Conservation (phyloP, 2,329 filamentous ascomycete species). For the Claviceps fusiformis region DNA sequence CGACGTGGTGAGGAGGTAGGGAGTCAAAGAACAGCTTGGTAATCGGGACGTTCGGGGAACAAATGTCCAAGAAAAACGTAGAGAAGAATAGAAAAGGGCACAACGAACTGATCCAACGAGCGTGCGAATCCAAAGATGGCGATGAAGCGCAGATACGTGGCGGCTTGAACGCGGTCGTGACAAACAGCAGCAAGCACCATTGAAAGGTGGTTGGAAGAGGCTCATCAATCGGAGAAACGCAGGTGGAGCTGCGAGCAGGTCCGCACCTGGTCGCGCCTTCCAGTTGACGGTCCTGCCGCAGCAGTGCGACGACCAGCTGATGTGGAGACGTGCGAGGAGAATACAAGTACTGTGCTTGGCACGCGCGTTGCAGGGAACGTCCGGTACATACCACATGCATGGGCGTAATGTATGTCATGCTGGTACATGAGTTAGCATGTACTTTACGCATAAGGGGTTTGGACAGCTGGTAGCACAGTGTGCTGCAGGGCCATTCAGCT, state of each 20-base stretch:
- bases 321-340: conserved; percentile 2
- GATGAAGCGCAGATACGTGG: conserved; percentile 12
- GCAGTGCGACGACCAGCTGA: background rate
- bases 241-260: conserved; percentile 6
- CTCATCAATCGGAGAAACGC: conserved; percentile 5
- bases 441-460: background rate
- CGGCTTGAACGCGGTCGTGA: conserved; percentile 1
- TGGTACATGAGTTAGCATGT: no score
- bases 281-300: background rate
- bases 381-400: no score
- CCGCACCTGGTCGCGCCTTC: background rate
- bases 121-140: conserved; percentile 12
- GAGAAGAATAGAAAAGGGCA: conserved; percentile 8
- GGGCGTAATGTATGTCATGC: no score
- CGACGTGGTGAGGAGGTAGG: background rate
- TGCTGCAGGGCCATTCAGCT: background rate
- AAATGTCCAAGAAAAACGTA: conserved; percentile 7
- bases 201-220: conserved; percentile 5
- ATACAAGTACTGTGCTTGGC: background rate
- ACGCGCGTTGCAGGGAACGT: no score
- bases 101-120: conserved; percentile 23
- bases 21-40: conserved; percentile 5
- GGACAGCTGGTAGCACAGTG: background rate
- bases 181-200: conserved; percentile 5
- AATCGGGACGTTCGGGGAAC: conserved; percentile 5